These are phyloP conservation scores for Cyberlindnera saturnus DNA, from an alignment of 805 yeast species.

Conservation along the genomic window DNA sequence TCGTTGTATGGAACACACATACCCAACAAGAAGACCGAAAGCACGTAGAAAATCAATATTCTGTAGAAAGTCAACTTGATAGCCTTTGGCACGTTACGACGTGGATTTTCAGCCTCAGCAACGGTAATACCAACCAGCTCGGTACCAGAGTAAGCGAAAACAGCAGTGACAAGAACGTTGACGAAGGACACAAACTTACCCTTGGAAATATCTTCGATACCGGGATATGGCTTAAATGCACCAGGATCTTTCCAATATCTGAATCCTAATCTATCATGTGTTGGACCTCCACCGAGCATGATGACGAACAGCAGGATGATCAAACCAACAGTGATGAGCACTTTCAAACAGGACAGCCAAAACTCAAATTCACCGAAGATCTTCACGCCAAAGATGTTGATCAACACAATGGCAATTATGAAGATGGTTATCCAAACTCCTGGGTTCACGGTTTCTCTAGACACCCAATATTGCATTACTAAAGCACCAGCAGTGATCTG, in stretches of 20 bases:
- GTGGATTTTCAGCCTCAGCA: conserved; percentile 67
- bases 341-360: conserved; percentile 40
- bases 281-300: conserved; percentile 76
- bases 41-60: conserved; percentile 56
- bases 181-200: conserved; percentile 60
- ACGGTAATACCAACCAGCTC: conserved; percentile 69
- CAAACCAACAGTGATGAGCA: conserved; percentile 37
- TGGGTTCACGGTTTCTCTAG: conserved; percentile 34
- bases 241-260: conserved; percentile 69
- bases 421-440: conserved; percentile 55
- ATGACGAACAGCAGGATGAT: conserved; percentile 49
- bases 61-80: conserved; percentile 64
- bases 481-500: conserved; percentile 60
- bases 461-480: conserved; percentile 42
- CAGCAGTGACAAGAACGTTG: conserved; percentile 58
- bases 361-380: conserved; percentile 56
- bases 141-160: conserved; percentile 67
- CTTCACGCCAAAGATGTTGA: conserved; percentile 48
- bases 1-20: conserved; percentile 61
- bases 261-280: conserved; percentile 67
- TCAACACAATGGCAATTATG: conserved; percentile 32
- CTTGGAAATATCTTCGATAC: conserved; percentile 35
- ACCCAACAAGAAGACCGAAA: conserved; percentile 58
- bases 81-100: conserved; percentile 66
- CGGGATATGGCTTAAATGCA: conserved; percentile 43